Conservation (phyloP, 495 filamentous ascomycete species). For the Penicillium mononematosum region DNA sequence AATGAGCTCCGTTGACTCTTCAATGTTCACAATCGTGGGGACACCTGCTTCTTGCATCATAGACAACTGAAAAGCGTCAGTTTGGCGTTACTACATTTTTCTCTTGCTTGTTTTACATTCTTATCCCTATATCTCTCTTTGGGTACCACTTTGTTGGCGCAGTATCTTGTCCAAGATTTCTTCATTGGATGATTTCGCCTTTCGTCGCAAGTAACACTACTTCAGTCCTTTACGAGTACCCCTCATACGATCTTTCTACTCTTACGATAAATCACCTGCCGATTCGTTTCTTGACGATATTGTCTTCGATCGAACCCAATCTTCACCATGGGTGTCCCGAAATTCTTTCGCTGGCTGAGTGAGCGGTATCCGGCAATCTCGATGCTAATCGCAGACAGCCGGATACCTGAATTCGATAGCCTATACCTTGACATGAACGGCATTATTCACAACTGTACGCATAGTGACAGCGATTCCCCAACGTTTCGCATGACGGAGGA, state of each 20-base stretch:
- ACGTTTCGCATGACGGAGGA: slow-evolving; percentile 94
- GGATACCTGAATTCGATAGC: slow-evolving; percentile 98
- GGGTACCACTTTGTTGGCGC: background rate
- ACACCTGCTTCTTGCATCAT: slow-evolving; percentile 12
- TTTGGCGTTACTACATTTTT: slow-evolving; percentile 2
- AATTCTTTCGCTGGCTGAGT: slow-evolving; percentile 93
- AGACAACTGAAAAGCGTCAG: slow-evolving; percentile 2
- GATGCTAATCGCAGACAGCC: slow-evolving; percentile 97
- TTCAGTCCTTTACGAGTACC: slow-evolving; percentile 5
- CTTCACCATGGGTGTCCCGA: slow-evolving; percentile 81
- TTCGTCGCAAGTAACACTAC: slow-evolving; percentile 9
- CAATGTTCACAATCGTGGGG: slow-evolving; percentile 13
- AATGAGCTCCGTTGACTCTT: slow-evolving; percentile 29
- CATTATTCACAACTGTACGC: slow-evolving; percentile 99
- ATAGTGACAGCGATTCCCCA: slow-evolving; percentile 88
- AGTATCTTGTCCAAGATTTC: background rate
- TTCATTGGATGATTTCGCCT: slow-evolving; percentile 7
- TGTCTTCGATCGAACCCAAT: background rate
- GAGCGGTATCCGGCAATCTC: slow-evolving; percentile 99
- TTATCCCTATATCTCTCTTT: background rate
- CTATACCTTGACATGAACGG: slow-evolving; percentile 99
- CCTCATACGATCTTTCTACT: slow-evolving; percentile 5
- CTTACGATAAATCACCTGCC: slow-evolving; percentile 5
- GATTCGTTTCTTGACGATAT: background rate
- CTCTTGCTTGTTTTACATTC: background rate